Conservation (phyloP, 305 asterid species). For the Fraxinus albicans region DNA sequence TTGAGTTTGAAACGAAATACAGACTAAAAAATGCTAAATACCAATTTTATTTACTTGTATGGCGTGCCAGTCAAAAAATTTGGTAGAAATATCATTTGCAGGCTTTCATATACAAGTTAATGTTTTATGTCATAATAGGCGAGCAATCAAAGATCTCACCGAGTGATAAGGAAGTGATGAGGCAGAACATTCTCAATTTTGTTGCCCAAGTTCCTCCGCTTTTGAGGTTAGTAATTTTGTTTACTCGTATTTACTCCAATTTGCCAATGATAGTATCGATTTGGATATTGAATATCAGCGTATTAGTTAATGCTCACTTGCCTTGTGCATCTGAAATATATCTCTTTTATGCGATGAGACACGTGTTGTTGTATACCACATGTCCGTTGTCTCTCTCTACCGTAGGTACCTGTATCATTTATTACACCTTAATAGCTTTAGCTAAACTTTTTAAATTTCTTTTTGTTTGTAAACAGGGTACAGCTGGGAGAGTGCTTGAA, state of each 20-base stretch:
- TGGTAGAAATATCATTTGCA: background rate
- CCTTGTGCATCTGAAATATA: background rate
- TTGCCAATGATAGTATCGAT: background rate
- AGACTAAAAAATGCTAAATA: background rate
- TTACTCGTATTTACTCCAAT: background rate
- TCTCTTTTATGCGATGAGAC: background rate
- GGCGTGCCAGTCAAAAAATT: background rate
- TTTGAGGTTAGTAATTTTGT: conserved; percentile 54
- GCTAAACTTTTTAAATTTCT: conserved; percentile 21
- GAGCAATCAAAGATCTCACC: conserved; percentile 81
- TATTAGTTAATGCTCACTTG: background rate
- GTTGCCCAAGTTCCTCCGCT: conserved; percentile 80
- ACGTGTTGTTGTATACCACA: background rate
- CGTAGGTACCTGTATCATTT: conserved; percentile 8
- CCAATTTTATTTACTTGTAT: background rate
- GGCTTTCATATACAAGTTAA: background rate
- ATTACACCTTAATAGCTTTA: conserved; percentile 6
- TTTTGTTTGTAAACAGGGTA: conserved; percentile 52
- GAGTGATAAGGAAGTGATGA: conserved; percentile 85
- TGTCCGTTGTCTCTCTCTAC: background rate
- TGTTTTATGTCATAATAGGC: conserved; percentile 36
- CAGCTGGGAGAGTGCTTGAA: conserved; percentile 97
- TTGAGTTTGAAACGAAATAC: background rate
- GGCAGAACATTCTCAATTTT: conserved; percentile 80
- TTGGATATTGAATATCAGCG: background rate